Evolutionary conservation across 768 basidiomycete genomes (phyloP).

Genomic region (Naganishia vaughanmartiniae): DNA sequence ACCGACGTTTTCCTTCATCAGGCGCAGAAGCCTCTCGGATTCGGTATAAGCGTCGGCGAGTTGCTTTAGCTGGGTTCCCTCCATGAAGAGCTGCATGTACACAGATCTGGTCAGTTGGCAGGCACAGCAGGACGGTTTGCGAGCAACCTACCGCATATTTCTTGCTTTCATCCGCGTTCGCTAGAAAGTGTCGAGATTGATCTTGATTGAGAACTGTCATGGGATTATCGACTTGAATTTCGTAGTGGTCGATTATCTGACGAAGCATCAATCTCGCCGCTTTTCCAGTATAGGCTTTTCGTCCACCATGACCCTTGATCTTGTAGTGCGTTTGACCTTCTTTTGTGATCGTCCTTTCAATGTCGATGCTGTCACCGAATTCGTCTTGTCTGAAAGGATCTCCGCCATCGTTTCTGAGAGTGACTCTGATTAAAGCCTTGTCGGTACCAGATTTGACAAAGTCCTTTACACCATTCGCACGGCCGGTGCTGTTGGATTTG

Average conservation of each 20-base stretch:
- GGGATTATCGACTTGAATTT: conserved; percentile 71
- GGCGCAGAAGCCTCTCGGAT: conserved; percentile 54
- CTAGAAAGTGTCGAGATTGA: conserved; percentile 76
- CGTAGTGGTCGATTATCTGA: conserved; percentile 90
- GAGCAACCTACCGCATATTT: conserved; percentile 73
- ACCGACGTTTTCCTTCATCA: conserved; percentile 61
- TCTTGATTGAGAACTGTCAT: conserved; percentile 75
- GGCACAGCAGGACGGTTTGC: background rate
- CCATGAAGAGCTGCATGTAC: conserved; percentile 75
- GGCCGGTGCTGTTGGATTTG: conserved; percentile 85
- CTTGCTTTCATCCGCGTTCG: conserved; percentile 71
- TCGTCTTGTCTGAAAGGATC: conserved; percentile 80
- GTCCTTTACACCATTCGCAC: conserved; percentile 76
- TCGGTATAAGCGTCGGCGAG: conserved; percentile 81
- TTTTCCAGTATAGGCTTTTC: conserved; percentile 68
- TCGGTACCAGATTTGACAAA: conserved; percentile 84
- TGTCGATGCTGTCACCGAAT: conserved; percentile 81
- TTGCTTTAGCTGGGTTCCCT: conserved; percentile 85
- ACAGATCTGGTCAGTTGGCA: background rate
- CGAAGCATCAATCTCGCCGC: conserved; percentile 68
- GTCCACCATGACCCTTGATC: conserved; percentile 57
- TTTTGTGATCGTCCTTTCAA: conserved; percentile 75
- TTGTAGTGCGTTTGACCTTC: conserved; percentile 50
- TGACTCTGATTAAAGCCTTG: conserved; percentile 70
- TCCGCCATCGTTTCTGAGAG: conserved; percentile 82